Percentiles rank a stretch among this genome's conserved stretches.
phyloP scores from a whole-genome alignment of 257 asterid genomes.

The Solanum okadae region DNA sequence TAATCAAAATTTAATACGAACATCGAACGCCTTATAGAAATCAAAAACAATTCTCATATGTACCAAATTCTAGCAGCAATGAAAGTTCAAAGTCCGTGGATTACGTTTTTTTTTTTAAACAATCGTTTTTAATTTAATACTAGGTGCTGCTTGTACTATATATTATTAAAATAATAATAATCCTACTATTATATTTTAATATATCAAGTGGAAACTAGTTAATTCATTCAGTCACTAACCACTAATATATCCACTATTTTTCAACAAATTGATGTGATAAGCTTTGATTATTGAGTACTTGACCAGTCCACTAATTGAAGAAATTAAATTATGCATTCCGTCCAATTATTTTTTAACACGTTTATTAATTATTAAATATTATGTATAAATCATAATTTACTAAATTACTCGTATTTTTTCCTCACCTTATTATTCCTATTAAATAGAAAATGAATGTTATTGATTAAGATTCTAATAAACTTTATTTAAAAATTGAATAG shows the following conservation, averaged over 20 bases:
- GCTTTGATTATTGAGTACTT: neutral
- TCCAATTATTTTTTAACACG: neutral
- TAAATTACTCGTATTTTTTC: neutral
- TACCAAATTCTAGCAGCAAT: neutral
- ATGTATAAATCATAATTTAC: neutral
- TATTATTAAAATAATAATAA: neutral
- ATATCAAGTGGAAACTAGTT: neutral
- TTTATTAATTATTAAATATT: neutral
- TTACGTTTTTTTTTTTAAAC: neutral
- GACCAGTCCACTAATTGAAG: neutral
- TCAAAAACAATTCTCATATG: neutral
- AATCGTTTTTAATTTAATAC: neutral
- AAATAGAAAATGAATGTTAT: neutral
- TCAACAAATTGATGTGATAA: neutral
- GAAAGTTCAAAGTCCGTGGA: neutral
- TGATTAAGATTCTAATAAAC: neutral
- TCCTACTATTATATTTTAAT: neutral
- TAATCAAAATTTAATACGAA: rapidly evolving
- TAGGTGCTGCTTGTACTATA: neutral
- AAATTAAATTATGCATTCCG: neutral
- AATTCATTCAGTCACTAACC: neutral
- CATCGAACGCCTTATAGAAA: rapidly evolving
- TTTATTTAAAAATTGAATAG: neutral
- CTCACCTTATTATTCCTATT: neutral
- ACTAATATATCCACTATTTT: neutral